These are phyloP conservation scores for Candida sanyiensis DNA, from an alignment of 805 yeast genomes.

Conservation along the genomic window DNA sequence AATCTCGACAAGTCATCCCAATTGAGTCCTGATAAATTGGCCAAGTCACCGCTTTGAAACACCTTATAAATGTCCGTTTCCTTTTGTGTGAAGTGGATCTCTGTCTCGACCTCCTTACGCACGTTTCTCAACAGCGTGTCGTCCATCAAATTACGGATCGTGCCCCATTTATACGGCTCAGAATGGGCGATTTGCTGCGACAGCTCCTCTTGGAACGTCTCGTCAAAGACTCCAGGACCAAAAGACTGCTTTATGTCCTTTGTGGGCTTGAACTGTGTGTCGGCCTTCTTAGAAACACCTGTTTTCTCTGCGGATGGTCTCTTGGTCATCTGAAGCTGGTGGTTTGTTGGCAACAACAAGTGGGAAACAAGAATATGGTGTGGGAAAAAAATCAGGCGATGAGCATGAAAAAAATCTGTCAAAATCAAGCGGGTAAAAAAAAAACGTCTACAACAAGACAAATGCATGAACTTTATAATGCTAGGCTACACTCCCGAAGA, in stretches of 20 bases:
- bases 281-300: constrained; percentile 8
- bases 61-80: constrained; percentile 97
- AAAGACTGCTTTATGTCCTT: constrained; percentile 38
- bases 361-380: neutral
- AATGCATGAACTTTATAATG: no score
- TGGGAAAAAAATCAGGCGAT: neutral
- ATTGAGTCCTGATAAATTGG: constrained; percentile 82
- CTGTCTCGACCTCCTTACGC: constrained; percentile 73
- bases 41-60: constrained; percentile 83
- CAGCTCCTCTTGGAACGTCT: constrained; percentile 34
- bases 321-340: neutral
- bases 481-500: constrained; percentile 74
- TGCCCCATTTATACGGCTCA: constrained; percentile 88
- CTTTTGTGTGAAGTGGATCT: constrained; percentile 87
- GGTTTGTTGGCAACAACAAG: no score
- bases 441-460: no score
- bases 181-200: constrained; percentile 44
- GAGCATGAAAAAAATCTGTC: no score
- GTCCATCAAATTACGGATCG: constrained; percentile 65
- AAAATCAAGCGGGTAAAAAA: no score
- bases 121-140: constrained; percentile 75
- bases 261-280: constrained; percentile 15
- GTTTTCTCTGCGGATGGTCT: constrained; percentile 1
- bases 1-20: constrained; percentile 67
- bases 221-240: constrained; percentile 43